phyloP scores from a whole-genome alignment of 805 yeast genomes.

The Candida maesae region DNA sequence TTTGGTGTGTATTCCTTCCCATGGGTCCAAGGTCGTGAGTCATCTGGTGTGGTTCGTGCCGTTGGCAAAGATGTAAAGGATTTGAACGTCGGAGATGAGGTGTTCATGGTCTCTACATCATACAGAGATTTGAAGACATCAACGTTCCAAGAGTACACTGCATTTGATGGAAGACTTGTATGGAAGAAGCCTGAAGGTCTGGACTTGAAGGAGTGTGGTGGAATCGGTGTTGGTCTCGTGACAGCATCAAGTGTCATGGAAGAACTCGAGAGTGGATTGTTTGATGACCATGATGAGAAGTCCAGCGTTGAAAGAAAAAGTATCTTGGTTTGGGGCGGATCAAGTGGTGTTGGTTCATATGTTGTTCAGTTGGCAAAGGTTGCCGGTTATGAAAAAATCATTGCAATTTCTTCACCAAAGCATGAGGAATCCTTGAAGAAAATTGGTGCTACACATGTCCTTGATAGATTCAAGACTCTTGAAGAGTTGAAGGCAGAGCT shows the following conservation, averaged over 20 bases:
- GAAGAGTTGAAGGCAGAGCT: conserved; percentile 24
- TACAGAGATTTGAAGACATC: conserved; percentile 44
- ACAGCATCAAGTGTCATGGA: conserved; percentile 37
- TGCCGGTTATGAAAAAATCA: conserved; percentile 35
- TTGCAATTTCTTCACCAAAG: conserved; percentile 42
- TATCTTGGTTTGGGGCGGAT: conserved; percentile 45
- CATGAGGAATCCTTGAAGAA: conserved; percentile 33
- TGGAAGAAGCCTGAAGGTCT: conserved; percentile 40
- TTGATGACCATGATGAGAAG: conserved; percentile 9
- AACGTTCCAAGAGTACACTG: conserved; percentile 44
- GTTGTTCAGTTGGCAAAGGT: conserved; percentile 39
- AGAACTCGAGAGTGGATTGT: conserved; percentile 22
- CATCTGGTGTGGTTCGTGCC: conserved; percentile 37
- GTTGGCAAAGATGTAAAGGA: conserved; percentile 32
- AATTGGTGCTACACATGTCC: conserved; percentile 41
- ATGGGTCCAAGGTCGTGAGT: conserved; percentile 48
- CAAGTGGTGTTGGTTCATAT: conserved; percentile 44
- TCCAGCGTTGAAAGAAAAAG: conserved; percentile 5
- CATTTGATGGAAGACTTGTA: conserved; percentile 40
- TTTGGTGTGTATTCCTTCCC: conserved; percentile 47
- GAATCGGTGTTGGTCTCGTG: conserved; percentile 45
- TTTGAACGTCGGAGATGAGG: conserved; percentile 34
- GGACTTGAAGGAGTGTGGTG: conserved; percentile 38
- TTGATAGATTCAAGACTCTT: conserved; percentile 32
- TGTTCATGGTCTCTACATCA: conserved; percentile 43